Base-by-base conservation (phyloP, 768 basidiomycete species). In the Naganishia friedmannii region DNA sequence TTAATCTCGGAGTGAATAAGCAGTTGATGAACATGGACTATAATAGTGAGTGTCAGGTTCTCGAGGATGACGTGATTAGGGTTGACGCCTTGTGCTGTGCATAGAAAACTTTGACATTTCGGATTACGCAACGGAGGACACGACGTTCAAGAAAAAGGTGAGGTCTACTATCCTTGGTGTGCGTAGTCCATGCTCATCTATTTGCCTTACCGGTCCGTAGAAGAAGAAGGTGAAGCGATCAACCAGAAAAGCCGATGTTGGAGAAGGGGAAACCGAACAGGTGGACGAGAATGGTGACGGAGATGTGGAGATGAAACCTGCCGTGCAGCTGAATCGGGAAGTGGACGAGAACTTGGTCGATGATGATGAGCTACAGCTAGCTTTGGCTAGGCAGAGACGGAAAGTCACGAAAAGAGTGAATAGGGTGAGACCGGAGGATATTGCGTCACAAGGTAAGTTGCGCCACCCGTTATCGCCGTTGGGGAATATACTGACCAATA, bases 351-450 rank as follows among this genome's bases (percentile, higher is more conserved):
- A 95, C 82, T 92, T 96, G 81, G 89, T 98, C 73, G 96, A 98
- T 82, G 96, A 99, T 80, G 96, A 99, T 81, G 96, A 99, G 77
- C 86, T 99, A 53, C 94, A 97, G 84, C 90, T 91, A 51, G 92
- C 91, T 31, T 84, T 98, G 70, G 89, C 95, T 42, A 87, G 91
- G 12, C 88, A 91, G 70, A 86, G 96, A 69, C 87, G 90, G 76
- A 89, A 89, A 58, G 91, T 90, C 74, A 84, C 92, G 4, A 87
- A 86, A 77, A 92, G 90, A 78, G 89, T 90, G 78, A 92, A 90
- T 75, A 66, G 89, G 17, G 31, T 68, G 1, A 86, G 88, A 3
- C 89, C 92, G 0, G 93, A 96, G 76, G 88, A 95, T 74, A 83
- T 94, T 28, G 92, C 91, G 1, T 84, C 84, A 69, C 34, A 2